Conservation (phyloP, 805 yeast genomes). For the Candida taoyuanica region DNA sequence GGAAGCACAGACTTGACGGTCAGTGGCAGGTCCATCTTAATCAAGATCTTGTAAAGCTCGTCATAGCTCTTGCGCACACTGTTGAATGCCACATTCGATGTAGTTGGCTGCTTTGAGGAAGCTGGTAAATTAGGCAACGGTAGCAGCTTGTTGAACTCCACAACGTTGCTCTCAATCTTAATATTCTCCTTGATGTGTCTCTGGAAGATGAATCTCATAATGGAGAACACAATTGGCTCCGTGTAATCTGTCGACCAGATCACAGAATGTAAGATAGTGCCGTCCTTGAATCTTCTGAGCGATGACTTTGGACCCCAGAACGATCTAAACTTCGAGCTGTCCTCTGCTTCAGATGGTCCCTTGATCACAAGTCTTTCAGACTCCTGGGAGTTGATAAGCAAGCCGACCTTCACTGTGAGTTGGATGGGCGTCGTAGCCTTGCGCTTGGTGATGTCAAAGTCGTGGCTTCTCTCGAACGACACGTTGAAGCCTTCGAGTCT, state of each 20-base stretch:
- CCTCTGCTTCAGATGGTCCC: slow-evolving; percentile 69
- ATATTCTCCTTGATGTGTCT: slow-evolving; percentile 51
- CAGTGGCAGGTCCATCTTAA: slow-evolving; percentile 57
- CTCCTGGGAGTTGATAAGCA: slow-evolving; percentile 64
- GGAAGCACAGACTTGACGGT: slow-evolving; percentile 68
- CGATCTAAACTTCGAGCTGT: slow-evolving; percentile 59
- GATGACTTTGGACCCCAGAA: slow-evolving; percentile 91
- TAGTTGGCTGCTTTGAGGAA: slow-evolving; percentile 47
- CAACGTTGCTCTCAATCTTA: slow-evolving; percentile 31
- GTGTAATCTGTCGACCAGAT: slow-evolving; percentile 65
- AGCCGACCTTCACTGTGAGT: slow-evolving; percentile 48
- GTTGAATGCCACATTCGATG: slow-evolving; percentile 39
- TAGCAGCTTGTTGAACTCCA: slow-evolving; percentile 44
- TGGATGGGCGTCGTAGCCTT: slow-evolving; percentile 38
- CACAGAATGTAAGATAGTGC: slow-evolving; percentile 84
- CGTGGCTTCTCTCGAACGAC: slow-evolving; percentile 26
- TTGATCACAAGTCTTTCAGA: slow-evolving; percentile 79
- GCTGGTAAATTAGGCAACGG: slow-evolving; percentile 62
- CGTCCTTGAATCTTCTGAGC: slow-evolving; percentile 89
- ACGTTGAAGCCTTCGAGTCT: slow-evolving; percentile 35
- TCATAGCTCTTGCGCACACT: slow-evolving; percentile 51
- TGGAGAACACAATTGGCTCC: slow-evolving; percentile 61
- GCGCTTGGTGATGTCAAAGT: slow-evolving; percentile 42
- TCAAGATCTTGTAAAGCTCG: slow-evolving; percentile 47
- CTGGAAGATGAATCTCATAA: slow-evolving; percentile 57